Base-by-base conservation (phyloP, 805 yeast species). In the Kodamaea neixiangensis region DNA sequence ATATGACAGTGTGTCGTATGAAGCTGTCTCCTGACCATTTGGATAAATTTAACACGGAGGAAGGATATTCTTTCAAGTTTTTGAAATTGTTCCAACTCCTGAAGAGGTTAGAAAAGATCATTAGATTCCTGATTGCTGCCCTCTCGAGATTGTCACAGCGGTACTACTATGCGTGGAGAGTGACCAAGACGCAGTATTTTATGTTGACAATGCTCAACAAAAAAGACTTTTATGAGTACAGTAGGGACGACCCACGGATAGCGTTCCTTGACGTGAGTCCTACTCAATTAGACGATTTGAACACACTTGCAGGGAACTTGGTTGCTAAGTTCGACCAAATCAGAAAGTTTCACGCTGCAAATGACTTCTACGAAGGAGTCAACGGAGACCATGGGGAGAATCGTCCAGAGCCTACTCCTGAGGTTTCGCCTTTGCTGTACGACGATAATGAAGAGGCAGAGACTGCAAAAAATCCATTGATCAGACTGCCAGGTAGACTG, bases 131-230 rank as follows among this genome's bases (percentile, higher is more conserved):
- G 43, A 56, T 65, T 31, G 55, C 49, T 21, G 47, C 53, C 1
- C 48, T 54, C 44, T 35, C 35, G 20, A 15, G 25, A 11, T 34
- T 44, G n/a, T 34, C 47, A 10, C 72, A 69, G 18, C 74, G 82
- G 54, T 86, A 85, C 60, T 82, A 81, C 52, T 84, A 83, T 59
- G 87, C 90, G 1, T 83, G 85, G 82, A 78, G 86, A 66, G 76
- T 85, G 62, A 74, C 81, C 35, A 85, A 83, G 57, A 44, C 39
- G 7, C 37, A 44, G 18, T 19, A 84, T 13, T 44, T 44, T 19
- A 20, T 44, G 34, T 19, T 44, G 6, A 18, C 39, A 9, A 31
- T 44, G 33, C 33, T 44, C n/a, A 44, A 18, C 33, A 44, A 44
- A 20, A 21, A 20, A 20, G 41, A 15, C 9, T 35, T 44, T 31